Base-by-base conservation (phyloP, 2,329 filamentous ascomycete genomes). In the Byssoonygena ceratinophila region DNA sequence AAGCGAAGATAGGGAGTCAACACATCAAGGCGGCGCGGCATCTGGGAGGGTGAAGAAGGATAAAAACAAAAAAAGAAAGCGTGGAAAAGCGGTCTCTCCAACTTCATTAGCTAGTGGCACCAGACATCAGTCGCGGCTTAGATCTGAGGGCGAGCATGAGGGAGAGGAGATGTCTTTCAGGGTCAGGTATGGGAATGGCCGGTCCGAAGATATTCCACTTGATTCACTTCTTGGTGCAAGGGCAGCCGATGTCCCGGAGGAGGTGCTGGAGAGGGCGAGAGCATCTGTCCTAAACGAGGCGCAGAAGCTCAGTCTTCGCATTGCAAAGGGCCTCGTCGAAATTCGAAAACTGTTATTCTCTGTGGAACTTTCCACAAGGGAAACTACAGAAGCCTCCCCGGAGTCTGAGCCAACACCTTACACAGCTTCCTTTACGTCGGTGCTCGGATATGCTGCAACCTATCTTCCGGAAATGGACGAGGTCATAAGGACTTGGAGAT, bases 171-270 rank as follows among this genome's bases (percentile, higher is more conserved):
- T 78, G 31, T 73, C 79, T 2, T 68, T 83, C 31, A 68, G 77
- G 41, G 74, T 82, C 1, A 75, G 76, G 8, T 82, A 81, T 59
- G 74, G 73, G 9, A 82, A 82, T 59, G 79, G 80, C 1, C 76
- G 81, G 46, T 75, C 72, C 46, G 78, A 81, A 59, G 74, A 82
- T 55, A 76, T 82, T 27, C 71, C 73, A 1, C 70, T 82, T 14
- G 66, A 71, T 16, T 58, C 63, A 4, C 49, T 65, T 32, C 45
- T 54, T 4, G 57, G 60, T 1, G 61, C 63, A n/a, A 57, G 55
- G 7, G 54, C 54, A 5, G 40, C 58, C n/a, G 61, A 61, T 25
- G 48, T 62, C 25, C 63, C 70, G 2, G 65, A 66, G 50, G 61
- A 59, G 12, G 55, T 67, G n/a, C 55, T 71, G 7, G 66, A 71